phyloP scores from a whole-genome alignment of 768 basidiomycete genomes.

The Leccinum arenicola region DNA sequence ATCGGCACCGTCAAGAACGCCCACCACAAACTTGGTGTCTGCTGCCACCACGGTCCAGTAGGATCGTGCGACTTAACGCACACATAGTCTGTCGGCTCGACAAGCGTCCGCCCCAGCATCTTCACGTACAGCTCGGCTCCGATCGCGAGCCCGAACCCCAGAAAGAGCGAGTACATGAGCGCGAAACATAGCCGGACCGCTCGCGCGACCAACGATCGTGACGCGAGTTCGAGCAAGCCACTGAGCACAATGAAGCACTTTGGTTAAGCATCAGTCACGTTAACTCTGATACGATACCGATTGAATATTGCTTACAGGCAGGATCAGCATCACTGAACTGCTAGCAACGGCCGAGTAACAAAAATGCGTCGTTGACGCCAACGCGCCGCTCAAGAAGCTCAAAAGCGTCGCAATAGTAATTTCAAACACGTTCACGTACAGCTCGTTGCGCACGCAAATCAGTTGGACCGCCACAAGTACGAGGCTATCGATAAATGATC shows the following conservation, averaged over 20 bases:
- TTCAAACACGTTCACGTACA: constrained; percentile 81
- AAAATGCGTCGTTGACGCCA: constrained; percentile 64
- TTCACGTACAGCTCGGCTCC: constrained; percentile 67
- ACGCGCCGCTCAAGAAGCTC: constrained; percentile 74
- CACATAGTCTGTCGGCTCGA: constrained; percentile 55
- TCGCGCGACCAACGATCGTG: constrained; percentile 80
- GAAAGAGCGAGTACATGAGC: constrained; percentile 72
- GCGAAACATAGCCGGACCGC: constrained; percentile 81
- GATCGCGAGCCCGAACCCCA: constrained; percentile 81
- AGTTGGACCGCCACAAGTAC: constrained; percentile 71
- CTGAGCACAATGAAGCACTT: constrained; percentile 66
- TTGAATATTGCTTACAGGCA: constrained; percentile 50
- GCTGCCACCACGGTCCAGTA: constrained; percentile 69
- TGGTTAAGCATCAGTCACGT: not conserved
- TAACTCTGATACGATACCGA: not conserved
- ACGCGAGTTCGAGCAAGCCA: constrained; percentile 76
- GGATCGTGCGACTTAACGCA: constrained; percentile 57
- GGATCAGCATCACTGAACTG: constrained; percentile 73
- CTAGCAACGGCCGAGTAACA: constrained; percentile 83
- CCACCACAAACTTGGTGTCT: constrained; percentile 70
- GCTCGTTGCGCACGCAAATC: constrained; percentile 67
- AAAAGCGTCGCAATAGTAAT: constrained; percentile 78
- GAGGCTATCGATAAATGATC: constrained; percentile 75
- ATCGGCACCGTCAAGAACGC: constrained; percentile 72
- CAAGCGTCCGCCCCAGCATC: constrained; percentile 46